Percentiles rank a stretch among this genome's conserved stretches.
Evolutionary conservation across 1,284 basidiomycete genomes (phyloP).

Genomic region (Schizophyllum commune): DNA sequence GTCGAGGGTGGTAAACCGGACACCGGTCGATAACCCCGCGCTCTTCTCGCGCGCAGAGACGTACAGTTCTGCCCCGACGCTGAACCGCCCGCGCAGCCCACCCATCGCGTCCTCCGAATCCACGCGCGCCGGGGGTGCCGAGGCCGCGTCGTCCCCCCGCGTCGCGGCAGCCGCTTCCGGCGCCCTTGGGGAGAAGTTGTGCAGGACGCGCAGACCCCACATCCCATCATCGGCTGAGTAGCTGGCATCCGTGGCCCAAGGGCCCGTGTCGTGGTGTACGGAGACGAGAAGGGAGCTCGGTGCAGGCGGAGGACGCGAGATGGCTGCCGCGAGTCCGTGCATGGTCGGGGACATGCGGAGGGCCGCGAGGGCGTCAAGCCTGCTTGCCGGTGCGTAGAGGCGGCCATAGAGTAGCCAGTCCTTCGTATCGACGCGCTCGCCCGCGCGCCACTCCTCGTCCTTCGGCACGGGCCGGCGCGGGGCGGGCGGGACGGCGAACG

Average conservation of each 20-base stretch:
- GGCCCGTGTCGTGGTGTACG: constrained; percentile 87
- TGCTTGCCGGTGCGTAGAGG: constrained; percentile 82
- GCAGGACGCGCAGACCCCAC: constrained; percentile 85
- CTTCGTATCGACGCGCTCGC: constrained; percentile 66
- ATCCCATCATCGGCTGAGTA: constrained; percentile 93
- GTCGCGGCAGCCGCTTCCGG: not conserved
- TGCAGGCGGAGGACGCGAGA: constrained; percentile 60
- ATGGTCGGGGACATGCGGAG: constrained; percentile 70
- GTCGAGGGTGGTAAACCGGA: constrained; percentile 80
- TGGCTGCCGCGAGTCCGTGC: constrained; percentile 63
- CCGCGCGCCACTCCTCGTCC: constrained; percentile 74
- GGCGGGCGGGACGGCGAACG: constrained; percentile 74
- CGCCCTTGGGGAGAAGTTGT: constrained; percentile 59
- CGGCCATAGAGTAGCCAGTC: constrained; percentile 92
- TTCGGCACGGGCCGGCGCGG: constrained; percentile 69
- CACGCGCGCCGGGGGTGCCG: constrained; percentile 36
- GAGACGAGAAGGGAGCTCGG: constrained; percentile 80
- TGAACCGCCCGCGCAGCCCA: constrained; percentile 83
- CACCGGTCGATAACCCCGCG: constrained; percentile 90
- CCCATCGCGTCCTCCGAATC: constrained; percentile 90
- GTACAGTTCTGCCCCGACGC: constrained; percentile 91
- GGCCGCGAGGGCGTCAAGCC: constrained; percentile 87
- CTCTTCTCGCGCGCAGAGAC: constrained; percentile 90
- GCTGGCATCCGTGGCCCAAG: constrained; percentile 91
- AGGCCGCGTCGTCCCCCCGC: constrained; percentile 5